A percentile compares a stretch with the other conserved stretches of the same genome.
Evolutionary conservation across 352 stramenopile species (phyloP).

Genomic region (Phytophthora macrochlamydospora): DNA sequence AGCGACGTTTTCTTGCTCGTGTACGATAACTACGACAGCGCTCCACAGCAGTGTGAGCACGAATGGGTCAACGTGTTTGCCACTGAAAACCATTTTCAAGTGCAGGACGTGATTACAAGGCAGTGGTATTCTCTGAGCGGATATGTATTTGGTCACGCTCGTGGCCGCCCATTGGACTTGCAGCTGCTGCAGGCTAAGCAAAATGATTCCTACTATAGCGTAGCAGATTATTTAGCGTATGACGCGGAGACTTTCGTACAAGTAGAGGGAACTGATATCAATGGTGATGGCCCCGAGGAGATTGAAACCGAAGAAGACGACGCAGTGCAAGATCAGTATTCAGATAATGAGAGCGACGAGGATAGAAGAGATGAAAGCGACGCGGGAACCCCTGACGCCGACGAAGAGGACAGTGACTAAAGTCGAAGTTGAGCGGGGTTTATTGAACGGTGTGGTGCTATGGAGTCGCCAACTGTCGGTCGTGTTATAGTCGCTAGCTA

Average conservation of each 20-base stretch:
- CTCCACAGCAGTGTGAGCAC: slow-evolving; percentile 24
- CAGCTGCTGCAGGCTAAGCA: slow-evolving; percentile 23
- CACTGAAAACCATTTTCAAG: slow-evolving; percentile 63
- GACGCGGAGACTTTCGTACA: slow-evolving; percentile 34
- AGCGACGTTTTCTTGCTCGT: slow-evolving; percentile 61
- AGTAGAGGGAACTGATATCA: slow-evolving; percentile 1
- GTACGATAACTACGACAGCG: slow-evolving; percentile 42
- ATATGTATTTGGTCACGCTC: slow-evolving; percentile 64
- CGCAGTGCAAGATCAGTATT: slow-evolving; percentile 11
- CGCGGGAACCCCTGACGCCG: slow-evolving; percentile 17
- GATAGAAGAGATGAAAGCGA: slow-evolving; percentile 34
- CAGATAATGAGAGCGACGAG: slow-evolving; percentile 20
- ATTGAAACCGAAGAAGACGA: slow-evolving; percentile 6
- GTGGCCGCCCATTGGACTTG: slow-evolving; percentile 49
- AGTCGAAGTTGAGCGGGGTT: slow-evolving; percentile 1
- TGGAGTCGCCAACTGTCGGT: too few relatives aligned
- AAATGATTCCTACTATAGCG: slow-evolving; percentile 49
- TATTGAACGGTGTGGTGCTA: too few relatives aligned
- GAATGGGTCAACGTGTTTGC: slow-evolving; percentile 70
- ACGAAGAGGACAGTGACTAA: slow-evolving; percentile 11
- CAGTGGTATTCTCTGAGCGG: slow-evolving; percentile 76
- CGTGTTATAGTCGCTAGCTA: too few relatives aligned
- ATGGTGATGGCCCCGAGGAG: slow-evolving; percentile 4
- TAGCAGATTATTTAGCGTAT: slow-evolving; percentile 73
- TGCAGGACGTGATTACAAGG: slow-evolving; percentile 57